Conservation (phyloP, 129 eudicot genomes). For the Tagetes erecta region DNA sequence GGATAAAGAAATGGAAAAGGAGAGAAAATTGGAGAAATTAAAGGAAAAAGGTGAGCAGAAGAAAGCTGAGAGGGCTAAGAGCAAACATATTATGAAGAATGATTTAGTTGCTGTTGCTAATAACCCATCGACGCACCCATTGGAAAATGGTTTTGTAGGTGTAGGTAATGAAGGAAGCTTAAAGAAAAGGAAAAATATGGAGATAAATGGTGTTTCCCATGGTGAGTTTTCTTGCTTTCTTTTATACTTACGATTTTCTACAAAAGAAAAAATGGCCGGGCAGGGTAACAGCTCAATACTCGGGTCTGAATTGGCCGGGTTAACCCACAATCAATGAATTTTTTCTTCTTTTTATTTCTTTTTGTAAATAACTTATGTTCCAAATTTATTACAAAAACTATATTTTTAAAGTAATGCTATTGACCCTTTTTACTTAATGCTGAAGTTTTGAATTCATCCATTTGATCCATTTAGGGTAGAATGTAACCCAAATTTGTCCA, state of each 20-base stretch:
- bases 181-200: slow-evolving; percentile 60
- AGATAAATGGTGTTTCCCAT: slow-evolving; percentile 54
- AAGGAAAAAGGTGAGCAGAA: slow-evolving; percentile 44
- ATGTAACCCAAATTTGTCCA: background rate
- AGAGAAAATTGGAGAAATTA: slow-evolving; percentile 42
- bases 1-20: slow-evolving; percentile 44
- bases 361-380: background rate
- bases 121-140: slow-evolving; percentile 10
- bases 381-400: background rate
- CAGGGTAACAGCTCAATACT: background rate
- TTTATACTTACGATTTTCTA: background rate
- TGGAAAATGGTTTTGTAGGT: slow-evolving; percentile 27
- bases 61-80: slow-evolving; percentile 37
- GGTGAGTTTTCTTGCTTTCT: slow-evolving; percentile 51
- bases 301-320: background rate
- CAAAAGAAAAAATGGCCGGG: background rate
- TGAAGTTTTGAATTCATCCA: background rate
- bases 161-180: slow-evolving; percentile 41
- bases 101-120: slow-evolving; percentile 19
- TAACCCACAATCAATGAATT: background rate
- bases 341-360: background rate
- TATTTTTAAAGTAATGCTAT: background rate
- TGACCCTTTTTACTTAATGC: background rate
- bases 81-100: slow-evolving; percentile 31
- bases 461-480: background rate